These are phyloP conservation scores for Annulohypoxylon maeteangense DNA, from an alignment of 495 filamentous ascomycete species.

Conservation along the genomic window DNA sequence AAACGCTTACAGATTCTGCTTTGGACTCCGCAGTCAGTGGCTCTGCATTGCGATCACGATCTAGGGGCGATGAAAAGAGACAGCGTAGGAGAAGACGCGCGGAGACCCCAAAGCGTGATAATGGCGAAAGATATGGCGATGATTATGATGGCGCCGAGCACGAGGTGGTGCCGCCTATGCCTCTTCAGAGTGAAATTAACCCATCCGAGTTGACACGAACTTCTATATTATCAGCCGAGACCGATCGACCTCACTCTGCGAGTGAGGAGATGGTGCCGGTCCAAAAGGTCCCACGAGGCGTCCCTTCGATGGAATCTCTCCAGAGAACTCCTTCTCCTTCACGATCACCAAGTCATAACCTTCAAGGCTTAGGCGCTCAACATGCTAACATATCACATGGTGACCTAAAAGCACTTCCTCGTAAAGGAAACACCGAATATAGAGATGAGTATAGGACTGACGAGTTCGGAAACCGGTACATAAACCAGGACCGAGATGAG, in stretches of 20 bases:
- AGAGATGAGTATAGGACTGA: constrained; percentile 58
- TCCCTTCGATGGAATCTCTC: constrained; percentile 53
- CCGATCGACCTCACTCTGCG: constrained; percentile 74
- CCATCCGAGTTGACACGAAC: constrained; percentile 87
- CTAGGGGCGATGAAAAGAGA: constrained; percentile 56
- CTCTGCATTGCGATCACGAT: constrained; percentile 51
- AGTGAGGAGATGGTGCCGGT: constrained; percentile 65
- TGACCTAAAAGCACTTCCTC: constrained; percentile 59
- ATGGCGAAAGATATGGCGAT: constrained; percentile 49
- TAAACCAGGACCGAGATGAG: constrained; percentile 46
- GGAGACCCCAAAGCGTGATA: constrained; percentile 53
- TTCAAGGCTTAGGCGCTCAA: constrained; percentile 56
- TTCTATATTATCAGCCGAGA: constrained; percentile 86
- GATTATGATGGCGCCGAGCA: constrained; percentile 56
- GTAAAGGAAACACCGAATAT: constrained; percentile 50
- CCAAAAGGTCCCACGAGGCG: constrained; percentile 65
- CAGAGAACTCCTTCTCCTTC: constrained; percentile 53
- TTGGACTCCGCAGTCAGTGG: constrained; percentile 50
- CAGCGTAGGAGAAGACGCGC: constrained; percentile 56
- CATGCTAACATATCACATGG: constrained; percentile 64
- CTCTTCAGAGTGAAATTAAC: constrained; percentile 82
- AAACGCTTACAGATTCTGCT: constrained; percentile 53
- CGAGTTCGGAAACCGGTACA: constrained; percentile 56
- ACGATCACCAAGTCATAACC: constrained; percentile 52
- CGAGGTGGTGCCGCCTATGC: constrained; percentile 73